Base-by-base conservation (phyloP, 1,139 yeast species). In the Candida pseudoviswanathii region DNA sequence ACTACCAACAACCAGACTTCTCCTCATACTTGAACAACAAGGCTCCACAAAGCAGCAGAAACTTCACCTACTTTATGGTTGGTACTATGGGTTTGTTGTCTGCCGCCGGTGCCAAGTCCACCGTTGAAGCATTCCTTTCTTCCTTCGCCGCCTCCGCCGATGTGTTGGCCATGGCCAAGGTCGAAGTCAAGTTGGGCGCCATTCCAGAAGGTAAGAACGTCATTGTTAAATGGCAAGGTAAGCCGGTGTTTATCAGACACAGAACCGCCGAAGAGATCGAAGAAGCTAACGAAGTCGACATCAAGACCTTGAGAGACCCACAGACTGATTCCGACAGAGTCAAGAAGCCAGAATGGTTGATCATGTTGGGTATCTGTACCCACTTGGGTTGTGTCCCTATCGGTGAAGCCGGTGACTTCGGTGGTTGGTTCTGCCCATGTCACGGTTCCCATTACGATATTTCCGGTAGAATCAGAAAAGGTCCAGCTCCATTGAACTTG, bases 401-500 rank as follows among this genome's bases (percentile, higher is more conserved):
- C 68, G 99, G 99, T 71, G 99, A 95, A 79, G 89, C 98, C 58
- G 99, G 99, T 78, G 99, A 95, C 75, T 95, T 84, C 65, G 98
- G 97, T 72, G 99, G 99, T 70, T 95, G 99, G 99, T 95, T 95
- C 94, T 95, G 99, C 78, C 99, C 99, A 60, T 95, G 99, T 81
- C 99, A 95, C 81, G 99, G 99, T 84, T 94, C 99, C 71, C 99
- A 95, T 77, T 95, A 95, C 78, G 99, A 95, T 79, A 95, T 95
- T 78, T 87, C 98, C 58, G 99, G 99, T 73, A 94, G 99, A 86
- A 94, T 95, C 73, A 90, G 99, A 86, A 94, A 86, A 80, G 99
- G 99, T 63, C 99, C 99, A 65, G 99, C 99, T 71, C 99, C 99
- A 69, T 84, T 91, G 75, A 94, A 94, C 83, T 84, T 95, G 80